phyloP scores from a whole-genome alignment of 805 yeast species.

The Yamadazyma nakazawae region DNA sequence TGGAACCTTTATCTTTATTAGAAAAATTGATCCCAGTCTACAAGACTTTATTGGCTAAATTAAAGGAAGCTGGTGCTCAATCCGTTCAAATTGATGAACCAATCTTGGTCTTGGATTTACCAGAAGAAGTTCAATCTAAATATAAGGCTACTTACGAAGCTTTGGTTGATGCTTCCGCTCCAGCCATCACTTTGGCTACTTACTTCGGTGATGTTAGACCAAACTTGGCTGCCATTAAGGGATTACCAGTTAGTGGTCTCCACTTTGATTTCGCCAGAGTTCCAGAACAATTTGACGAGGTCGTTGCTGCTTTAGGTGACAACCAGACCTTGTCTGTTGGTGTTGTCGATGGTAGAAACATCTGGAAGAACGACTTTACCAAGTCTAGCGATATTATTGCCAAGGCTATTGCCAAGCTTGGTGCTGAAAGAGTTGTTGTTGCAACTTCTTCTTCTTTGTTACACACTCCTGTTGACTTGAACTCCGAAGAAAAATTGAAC shows the following conservation, averaged over 20 bases:
- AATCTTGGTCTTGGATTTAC: conserved; percentile 88
- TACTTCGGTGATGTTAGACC: conserved; percentile 99
- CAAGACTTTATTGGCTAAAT: conserved; percentile 81
- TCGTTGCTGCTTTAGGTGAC: conserved; percentile 59
- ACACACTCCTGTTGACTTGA: conserved; percentile 98
- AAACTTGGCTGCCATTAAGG: conserved; percentile 85
- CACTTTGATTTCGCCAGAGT: conserved; percentile 96
- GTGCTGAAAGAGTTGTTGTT: conserved; percentile 81
- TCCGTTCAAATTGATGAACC: conserved; percentile 98
- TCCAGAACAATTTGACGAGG: conserved; percentile 92
- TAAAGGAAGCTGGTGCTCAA: conserved; percentile 92
- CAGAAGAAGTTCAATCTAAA: conserved; percentile 77
- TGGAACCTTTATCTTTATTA: conserved; percentile 87
- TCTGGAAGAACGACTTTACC: conserved; percentile 96
- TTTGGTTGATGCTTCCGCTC: conserved; percentile 63
- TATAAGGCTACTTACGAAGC: conserved; percentile 83
- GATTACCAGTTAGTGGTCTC: conserved; percentile 89
- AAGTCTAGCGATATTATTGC: conserved; percentile 79
- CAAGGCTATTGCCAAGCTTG: conserved; percentile 80
- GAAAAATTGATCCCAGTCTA: conserved; percentile 91
- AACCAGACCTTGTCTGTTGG: conserved; percentile 90
- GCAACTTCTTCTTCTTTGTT: conserved; percentile 95
- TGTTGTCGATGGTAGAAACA: conserved; percentile 98
- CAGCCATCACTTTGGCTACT: conserved; percentile 80
- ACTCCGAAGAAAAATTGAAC: conserved; percentile 86